Percentiles rank a stretch among this genome's conserved stretches.
These are phyloP conservation scores for Paradendryphiella salina DNA, from an alignment of 2,329 filamentous ascomycete species.

Conservation along the genomic window DNA sequence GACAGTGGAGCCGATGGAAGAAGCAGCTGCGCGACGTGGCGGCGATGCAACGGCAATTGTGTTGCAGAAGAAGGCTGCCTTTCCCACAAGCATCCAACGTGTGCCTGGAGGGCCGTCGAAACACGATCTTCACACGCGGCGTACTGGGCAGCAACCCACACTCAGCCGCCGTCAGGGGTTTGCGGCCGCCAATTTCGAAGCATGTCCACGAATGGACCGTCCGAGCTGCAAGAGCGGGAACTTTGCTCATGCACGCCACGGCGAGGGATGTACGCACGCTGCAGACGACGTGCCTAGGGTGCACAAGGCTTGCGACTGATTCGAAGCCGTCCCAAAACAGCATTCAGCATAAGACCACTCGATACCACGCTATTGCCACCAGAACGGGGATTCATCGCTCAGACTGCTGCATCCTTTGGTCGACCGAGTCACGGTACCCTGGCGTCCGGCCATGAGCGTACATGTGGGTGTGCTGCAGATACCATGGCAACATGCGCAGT, in stretches of 20 bases:
- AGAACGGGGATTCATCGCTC: constrained; percentile 19
- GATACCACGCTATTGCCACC: constrained; percentile 29
- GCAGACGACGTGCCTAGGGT: constrained; percentile 30
- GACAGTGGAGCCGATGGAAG: constrained; percentile 14
- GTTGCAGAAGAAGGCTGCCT: too few species aligned
- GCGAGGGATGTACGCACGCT: constrained; percentile 30
- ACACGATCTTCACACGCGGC: constrained; percentile 18
- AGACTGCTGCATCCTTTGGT: constrained; percentile 13
- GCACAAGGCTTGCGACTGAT: constrained; percentile 35
- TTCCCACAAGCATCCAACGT: constrained; percentile 5
- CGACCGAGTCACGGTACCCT: constrained; percentile 33
- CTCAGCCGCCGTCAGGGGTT: constrained; percentile 21
- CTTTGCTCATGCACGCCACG: constrained; percentile 33
- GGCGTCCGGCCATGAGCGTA: constrained; percentile 10
- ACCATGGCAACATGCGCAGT: constrained; percentile 4
- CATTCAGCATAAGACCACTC: constrained; percentile 23
- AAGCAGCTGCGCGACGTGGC: not conserved
- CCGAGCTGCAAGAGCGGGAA: constrained; percentile 26
- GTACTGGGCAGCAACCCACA: constrained; percentile 9
- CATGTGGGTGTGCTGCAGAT: constrained; percentile 1
- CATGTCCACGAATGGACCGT: constrained; percentile 29
- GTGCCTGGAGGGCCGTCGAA: constrained; percentile 9
- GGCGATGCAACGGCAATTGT: too few species aligned
- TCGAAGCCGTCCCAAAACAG: constrained; percentile 32
- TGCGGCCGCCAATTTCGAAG: constrained; percentile 12